Evolutionary conservation across 768 basidiomycete genomes (phyloP).

Genomic region (Hericium coralloides): DNA sequence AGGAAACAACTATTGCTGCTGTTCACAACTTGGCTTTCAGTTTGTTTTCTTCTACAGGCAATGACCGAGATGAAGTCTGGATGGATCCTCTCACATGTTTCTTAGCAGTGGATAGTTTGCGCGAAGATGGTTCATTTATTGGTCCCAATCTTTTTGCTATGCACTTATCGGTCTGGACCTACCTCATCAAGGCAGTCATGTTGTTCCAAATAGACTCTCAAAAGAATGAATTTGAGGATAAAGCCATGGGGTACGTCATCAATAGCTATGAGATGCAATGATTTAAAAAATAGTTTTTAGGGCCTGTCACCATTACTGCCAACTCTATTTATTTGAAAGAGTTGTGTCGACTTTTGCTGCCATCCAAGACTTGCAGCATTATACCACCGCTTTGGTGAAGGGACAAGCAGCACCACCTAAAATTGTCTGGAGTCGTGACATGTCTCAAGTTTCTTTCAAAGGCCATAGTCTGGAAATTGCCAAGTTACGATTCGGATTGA

Average conservation of each 20-base stretch:
- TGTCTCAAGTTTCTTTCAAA: neutral
- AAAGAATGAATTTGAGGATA: neutral
- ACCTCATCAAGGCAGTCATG: neutral
- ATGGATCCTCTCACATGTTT: neutral
- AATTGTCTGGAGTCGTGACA: neutral
- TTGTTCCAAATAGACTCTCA: neutral
- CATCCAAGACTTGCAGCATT: neutral
- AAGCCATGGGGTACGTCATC: neutral
- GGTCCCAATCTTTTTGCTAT: neutral
- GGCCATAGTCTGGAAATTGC: neutral
- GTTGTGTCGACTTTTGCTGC: neutral
- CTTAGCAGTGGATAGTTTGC: neutral
- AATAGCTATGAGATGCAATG: neutral
- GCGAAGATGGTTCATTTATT: neutral
- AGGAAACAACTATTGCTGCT: neutral
- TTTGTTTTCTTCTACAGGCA: neutral
- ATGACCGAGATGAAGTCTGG: neutral
- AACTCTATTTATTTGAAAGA: neutral
- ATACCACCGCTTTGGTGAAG: neutral
- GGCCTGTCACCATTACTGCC: neutral
- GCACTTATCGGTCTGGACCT: neutral
- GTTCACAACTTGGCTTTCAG: neutral
- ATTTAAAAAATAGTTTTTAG: neutral
- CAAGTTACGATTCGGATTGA: neutral
- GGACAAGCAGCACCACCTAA: neutral